Evolutionary conservation across 495 filamentous ascomycete species (phyloP).

Genomic region (Poronia punctata): DNA sequence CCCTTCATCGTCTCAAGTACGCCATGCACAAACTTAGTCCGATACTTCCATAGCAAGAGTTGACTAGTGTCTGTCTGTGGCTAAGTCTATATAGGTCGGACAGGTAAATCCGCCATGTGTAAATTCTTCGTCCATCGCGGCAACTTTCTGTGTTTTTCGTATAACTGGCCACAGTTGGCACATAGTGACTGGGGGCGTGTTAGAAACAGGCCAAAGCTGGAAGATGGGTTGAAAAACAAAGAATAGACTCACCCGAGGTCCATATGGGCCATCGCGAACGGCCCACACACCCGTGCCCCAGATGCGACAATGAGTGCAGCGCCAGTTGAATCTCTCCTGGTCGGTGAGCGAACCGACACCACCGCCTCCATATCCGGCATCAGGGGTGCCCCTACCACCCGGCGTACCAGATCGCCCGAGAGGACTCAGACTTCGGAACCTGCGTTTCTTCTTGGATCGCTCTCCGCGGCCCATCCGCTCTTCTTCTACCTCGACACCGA

Average conservation of each 20-base stretch:
- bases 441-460: constrained; percentile 85
- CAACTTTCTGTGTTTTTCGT: constrained; percentile 75
- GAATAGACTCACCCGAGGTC: constrained; percentile 61
- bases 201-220: too few relatives aligned
- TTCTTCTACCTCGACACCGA: constrained; percentile 56
- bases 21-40: too few relatives aligned
- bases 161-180: constrained; percentile 86
- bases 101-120: constrained; percentile 39
- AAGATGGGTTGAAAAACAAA: not conserved
- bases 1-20: constrained; percentile 6
- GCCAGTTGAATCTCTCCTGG: constrained; percentile 77
- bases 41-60: too few relatives aligned
- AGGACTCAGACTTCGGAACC: constrained; percentile 85
- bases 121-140: constrained; percentile 80
- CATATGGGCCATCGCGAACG: constrained; percentile 83
- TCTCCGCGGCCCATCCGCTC: constrained; percentile 76
- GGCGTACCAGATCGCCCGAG: constrained; percentile 59
- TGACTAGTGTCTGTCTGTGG: too few relatives aligned
- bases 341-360: constrained; percentile 65
- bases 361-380: constrained; percentile 56
- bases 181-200: constrained; percentile 65
- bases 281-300: constrained; percentile 91
- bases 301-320: constrained; percentile 82
- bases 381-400: constrained; percentile 64
- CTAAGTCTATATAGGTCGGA: constrained; percentile 8